Conservation (phyloP, 2,329 filamentous ascomycete species). For the Colletotrichum tropicale region DNA sequence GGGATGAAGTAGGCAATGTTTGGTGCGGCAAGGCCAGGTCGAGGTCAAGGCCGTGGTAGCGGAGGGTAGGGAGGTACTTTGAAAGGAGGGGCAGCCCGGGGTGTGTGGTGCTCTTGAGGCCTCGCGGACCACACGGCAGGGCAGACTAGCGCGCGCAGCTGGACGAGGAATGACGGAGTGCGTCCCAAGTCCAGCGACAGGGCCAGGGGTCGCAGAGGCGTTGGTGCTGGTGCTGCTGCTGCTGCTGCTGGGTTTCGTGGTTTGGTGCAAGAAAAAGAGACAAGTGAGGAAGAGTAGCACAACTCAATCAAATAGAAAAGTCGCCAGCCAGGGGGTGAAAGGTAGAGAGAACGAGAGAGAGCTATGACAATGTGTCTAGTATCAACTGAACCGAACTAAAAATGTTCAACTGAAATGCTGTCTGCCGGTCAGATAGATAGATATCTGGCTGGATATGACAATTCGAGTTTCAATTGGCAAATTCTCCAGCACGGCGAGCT, state of each 20-base stretch:
- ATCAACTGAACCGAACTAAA: background rate
- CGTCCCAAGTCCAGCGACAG: constrained; percentile 11
- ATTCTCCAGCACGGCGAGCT: background rate
- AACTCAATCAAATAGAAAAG: background rate
- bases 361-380: background rate
- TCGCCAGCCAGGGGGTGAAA: background rate
- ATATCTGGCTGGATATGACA: background rate
- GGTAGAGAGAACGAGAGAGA: background rate
- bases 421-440: background rate
- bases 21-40: background rate
- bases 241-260: background rate
- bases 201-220: background rate
- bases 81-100: constrained; percentile 7
- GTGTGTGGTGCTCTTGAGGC: constrained; percentile 11
- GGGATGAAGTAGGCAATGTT: background rate
- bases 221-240: background rate
- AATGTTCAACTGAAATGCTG: background rate
- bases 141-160: constrained; percentile 19
- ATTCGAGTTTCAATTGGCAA: background rate
- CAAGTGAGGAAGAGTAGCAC: background rate
- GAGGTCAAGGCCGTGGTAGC: background rate
- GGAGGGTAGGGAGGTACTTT: constrained; percentile 10
- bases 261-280: background rate
- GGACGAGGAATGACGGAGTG: constrained; percentile 20
- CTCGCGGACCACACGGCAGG: constrained; percentile 20